Evolutionary conservation across 2,329 filamentous ascomycete species (phyloP).

Genomic region (Sarocladium brachiariae): DNA sequence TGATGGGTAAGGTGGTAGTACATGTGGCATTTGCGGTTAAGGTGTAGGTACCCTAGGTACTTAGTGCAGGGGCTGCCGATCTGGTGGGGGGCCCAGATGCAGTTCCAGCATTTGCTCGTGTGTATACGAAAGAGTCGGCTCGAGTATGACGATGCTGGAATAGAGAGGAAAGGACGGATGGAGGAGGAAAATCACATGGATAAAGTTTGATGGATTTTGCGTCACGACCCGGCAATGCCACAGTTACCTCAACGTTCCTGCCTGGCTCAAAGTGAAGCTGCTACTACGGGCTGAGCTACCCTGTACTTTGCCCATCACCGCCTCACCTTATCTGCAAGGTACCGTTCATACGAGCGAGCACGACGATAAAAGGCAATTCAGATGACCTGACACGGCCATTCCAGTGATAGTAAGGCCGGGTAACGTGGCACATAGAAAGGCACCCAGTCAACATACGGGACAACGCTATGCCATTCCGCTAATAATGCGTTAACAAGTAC

Average conservation of each 20-base stretch:
- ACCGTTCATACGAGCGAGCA: no score
- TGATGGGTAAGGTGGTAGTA: neutral
- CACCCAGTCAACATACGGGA: no score
- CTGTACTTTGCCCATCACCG: neutral
- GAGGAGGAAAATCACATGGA: neutral
- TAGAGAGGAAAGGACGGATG: neutral
- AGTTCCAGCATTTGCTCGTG: neutral
- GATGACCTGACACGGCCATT: no score
- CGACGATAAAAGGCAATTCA: no score
- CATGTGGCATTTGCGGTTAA: no score
- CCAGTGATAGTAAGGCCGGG: no score
- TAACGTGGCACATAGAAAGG: no score
- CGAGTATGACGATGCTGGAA: neutral
- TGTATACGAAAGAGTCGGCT: neutral
- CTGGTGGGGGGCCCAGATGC: neutral
- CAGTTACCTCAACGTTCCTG: neutral
- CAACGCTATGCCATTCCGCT: no score
- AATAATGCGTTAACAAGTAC: no score
- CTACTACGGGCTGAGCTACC: neutral
- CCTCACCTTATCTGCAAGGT: neutral
- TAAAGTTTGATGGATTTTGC: neutral
- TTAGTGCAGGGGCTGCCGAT: slow-evolving; percentile 6
- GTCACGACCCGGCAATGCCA: neutral
- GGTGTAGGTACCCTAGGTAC: no score
- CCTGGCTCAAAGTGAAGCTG: neutral